These are phyloP conservation scores for Eucalyptus regnans DNA, from an alignment of 345 rosid species.

Conservation along the genomic window DNA sequence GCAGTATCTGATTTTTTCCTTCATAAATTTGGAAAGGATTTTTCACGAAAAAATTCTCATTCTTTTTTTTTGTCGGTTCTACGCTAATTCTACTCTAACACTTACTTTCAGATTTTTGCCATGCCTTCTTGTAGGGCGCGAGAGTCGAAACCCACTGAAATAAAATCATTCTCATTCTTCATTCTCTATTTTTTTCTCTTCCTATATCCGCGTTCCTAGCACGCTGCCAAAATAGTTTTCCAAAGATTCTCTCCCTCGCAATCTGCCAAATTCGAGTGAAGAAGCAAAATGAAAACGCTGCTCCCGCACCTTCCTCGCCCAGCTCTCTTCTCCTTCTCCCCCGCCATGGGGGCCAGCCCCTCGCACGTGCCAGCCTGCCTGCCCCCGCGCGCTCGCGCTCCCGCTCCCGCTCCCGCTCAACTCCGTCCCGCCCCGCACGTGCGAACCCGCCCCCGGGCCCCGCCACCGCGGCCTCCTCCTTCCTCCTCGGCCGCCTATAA, in stretches of 20 bases:
- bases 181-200: too few species aligned
- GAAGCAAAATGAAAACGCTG: not conserved
- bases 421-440: not conserved
- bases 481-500: not conserved
- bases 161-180: too few species aligned
- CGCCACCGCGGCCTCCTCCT: not conserved
- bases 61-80: too few species aligned
- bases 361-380: not conserved
- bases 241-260: not conserved
- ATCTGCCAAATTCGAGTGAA: not conserved
- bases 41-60: too few species aligned
- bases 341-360: not conserved
- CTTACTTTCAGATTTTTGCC: too few species aligned
- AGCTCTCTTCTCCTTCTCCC: not conserved
- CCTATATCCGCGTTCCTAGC: accelerated
- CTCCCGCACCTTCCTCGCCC: not conserved
- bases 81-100: too few species aligned
- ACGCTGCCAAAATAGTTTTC: not conserved
- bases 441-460: not conserved
- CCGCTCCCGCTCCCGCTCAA: not conserved
- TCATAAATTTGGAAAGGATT: too few species aligned
- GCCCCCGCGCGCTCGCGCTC: not conserved
- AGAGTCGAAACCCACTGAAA: too few species aligned
- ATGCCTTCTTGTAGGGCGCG: too few species aligned
- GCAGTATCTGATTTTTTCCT: accelerated